phyloP scores from a whole-genome alignment of 2,329 filamentous ascomycete species.

The Hortaea sp. region DNA sequence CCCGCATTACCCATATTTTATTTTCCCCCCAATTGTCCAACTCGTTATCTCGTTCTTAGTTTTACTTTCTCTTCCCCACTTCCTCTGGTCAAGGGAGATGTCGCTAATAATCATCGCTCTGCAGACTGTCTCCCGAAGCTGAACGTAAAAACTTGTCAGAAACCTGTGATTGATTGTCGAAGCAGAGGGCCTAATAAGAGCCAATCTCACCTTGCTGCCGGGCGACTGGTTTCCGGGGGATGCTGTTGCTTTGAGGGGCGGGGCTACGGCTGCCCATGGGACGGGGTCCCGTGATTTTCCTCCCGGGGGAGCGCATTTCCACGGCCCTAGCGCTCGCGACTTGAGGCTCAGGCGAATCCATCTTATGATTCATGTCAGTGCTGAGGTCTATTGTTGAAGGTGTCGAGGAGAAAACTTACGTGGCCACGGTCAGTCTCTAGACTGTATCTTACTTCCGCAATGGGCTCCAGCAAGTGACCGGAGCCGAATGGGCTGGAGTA shows the following conservation, averaged over 20 bases:
- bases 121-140: conserved; percentile 4
- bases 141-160: background rate
- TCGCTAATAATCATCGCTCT: conserved; percentile 1
- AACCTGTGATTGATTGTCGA: background rate
- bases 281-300: conserved; percentile 40
- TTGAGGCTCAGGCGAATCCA: conserved; percentile 18
- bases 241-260: conserved; percentile 10
- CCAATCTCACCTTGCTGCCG: conserved; percentile 10
- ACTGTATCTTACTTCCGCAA: conserved; percentile 41
- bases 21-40: too few relatives aligned
- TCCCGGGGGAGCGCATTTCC: conserved; percentile 24
- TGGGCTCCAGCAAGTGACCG: conserved; percentile 36
- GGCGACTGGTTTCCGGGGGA: conserved; percentile 21
- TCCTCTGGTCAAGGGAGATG: too few relatives aligned
- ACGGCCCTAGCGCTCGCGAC: conserved; percentile 17
- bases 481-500: conserved; percentile 28
- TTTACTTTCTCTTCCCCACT: background rate
- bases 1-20: too few relatives aligned
- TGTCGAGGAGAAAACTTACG: conserved; percentile 4
- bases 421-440: conserved; percentile 36
- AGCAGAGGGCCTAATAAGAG: too few relatives aligned
- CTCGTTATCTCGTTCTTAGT: too few relatives aligned
- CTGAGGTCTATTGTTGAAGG: too few relatives aligned
- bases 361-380: background rate
- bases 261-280: conserved; percentile 35